phyloP scores from a whole-genome alignment of 305 asterid genomes.

The Rubia peregrina region DNA sequence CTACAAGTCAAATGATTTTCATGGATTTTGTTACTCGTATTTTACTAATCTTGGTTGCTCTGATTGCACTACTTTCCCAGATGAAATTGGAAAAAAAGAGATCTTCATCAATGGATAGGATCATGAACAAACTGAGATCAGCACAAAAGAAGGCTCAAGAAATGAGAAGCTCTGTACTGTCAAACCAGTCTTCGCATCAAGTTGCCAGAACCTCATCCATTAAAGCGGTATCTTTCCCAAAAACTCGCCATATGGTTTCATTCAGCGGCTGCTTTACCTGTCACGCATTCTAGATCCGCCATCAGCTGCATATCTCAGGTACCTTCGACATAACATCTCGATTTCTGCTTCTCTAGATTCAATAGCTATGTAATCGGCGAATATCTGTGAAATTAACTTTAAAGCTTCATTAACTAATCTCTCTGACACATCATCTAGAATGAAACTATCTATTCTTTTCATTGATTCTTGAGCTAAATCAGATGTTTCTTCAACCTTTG shows the following conservation, averaged over 20 bases:
- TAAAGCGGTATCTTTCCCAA: constrained; percentile 51
- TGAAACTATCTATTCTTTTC: not conserved
- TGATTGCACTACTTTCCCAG: constrained; percentile 29
- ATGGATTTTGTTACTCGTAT: not conserved
- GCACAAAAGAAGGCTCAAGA: constrained; percentile 91
- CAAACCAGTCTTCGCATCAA: constrained; percentile 36
- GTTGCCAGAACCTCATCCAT: constrained; percentile 41
- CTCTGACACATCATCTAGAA: not conserved
- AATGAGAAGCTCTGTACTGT: constrained; percentile 57
- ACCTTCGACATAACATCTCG: not conserved
- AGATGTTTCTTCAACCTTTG: not conserved
- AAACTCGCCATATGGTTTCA: constrained; percentile 55
- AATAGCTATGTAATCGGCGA: not conserved
- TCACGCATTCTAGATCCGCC: constrained; percentile 46
- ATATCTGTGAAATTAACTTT: too few relatives aligned
- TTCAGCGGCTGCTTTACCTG: constrained; percentile 89
- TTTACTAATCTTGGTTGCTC: not conserved
- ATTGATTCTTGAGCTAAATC: not conserved
- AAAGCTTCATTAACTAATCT: not conserved
- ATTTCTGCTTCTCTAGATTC: not conserved
- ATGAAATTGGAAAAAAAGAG: constrained; percentile 95
- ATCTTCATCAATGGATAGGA: constrained; percentile 87
- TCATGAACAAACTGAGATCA: constrained; percentile 68
- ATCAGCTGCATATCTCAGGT: constrained; percentile 16
- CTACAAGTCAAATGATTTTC: not conserved